Conservation (phyloP, 2,329 filamentous ascomycete genomes). For the Furcasterigmium sp. region DNA sequence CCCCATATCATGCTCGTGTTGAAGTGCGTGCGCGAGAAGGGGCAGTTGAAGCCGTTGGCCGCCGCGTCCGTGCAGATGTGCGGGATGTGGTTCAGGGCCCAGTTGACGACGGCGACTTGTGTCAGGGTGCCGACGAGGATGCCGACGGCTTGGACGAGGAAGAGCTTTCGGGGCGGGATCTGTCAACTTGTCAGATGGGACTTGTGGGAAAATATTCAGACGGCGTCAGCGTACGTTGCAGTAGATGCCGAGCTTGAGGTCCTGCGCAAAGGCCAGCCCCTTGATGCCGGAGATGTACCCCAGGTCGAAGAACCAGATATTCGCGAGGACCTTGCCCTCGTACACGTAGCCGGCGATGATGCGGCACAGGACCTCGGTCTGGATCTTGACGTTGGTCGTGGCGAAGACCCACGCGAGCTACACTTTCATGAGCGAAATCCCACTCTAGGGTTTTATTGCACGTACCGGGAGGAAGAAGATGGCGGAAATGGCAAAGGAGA, state of each 20-base stretch:
- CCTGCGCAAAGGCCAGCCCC: constrained; percentile 33
- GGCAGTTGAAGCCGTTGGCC: constrained; percentile 38
- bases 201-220: not conserved
- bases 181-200: not conserved
- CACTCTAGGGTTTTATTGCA: not conserved
- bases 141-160: constrained; percentile 35
- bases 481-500: constrained; percentile 19
- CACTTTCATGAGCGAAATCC: constrained; percentile 36
- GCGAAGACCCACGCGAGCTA: constrained; percentile 27
- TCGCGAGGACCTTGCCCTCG: constrained; percentile 34
- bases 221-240: constrained; percentile 12
- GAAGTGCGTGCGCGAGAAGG: constrained; percentile 34
- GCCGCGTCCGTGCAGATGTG: constrained; percentile 41
- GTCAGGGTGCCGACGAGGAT: constrained; percentile 37
- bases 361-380: constrained; percentile 38
- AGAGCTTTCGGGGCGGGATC: constrained; percentile 37
- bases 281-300: constrained; percentile 36
- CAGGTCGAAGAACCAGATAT: constrained; percentile 31
- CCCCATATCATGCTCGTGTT: constrained; percentile 53
- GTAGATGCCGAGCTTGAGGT: constrained; percentile 40
- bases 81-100: constrained; percentile 37
- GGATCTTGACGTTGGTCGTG: constrained; percentile 36
- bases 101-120: constrained; percentile 32
- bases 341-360: constrained; percentile 38
- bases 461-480: constrained; percentile 22